These are phyloP conservation scores for Puya raimondii DNA, from an alignment of 176 grass and related monocot species.

Conservation along the genomic window DNA sequence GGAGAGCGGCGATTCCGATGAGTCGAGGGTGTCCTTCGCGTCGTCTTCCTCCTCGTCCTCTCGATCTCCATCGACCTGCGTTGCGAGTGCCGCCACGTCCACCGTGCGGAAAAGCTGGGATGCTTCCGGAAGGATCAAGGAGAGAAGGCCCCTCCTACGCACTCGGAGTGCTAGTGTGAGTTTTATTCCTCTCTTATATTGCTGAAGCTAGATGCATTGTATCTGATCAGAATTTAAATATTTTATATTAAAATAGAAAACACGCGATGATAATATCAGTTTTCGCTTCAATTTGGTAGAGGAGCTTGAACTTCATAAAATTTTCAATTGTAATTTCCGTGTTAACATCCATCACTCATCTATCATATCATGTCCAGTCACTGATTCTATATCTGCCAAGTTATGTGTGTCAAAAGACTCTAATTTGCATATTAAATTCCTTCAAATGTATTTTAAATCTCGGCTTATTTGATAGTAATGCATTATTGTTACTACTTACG, in stretches of 20 bases:
- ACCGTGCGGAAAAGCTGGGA: slow-evolving; percentile 66
- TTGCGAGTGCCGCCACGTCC: neutral
- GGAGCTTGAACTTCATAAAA: neutral
- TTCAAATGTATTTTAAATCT: no score
- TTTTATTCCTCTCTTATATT: neutral
- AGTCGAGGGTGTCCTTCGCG: slow-evolving; percentile 37
- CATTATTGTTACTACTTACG: no score
- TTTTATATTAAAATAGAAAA: no score
- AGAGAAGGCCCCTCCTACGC: slow-evolving; percentile 25
- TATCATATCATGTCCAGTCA: no score
- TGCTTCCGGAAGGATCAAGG: slow-evolving; percentile 34
- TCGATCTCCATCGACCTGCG: slow-evolving; percentile 24
- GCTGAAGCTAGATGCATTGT: neutral
- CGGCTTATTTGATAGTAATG: no score
- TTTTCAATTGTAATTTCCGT: neutral
- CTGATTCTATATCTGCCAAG: no score
- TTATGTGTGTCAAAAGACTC: no score
- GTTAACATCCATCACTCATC: neutral
- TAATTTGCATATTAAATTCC: no score
- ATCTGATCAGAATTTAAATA: no score
- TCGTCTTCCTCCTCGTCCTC: slow-evolving; percentile 31
- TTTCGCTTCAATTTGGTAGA: no score
- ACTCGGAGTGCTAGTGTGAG: slow-evolving; percentile 51
- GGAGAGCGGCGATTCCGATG: slow-evolving; percentile 47
- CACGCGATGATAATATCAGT: no score